phyloP scores from a whole-genome alignment of 2,329 filamentous ascomycete species.

The Fusarium lateritium region DNA sequence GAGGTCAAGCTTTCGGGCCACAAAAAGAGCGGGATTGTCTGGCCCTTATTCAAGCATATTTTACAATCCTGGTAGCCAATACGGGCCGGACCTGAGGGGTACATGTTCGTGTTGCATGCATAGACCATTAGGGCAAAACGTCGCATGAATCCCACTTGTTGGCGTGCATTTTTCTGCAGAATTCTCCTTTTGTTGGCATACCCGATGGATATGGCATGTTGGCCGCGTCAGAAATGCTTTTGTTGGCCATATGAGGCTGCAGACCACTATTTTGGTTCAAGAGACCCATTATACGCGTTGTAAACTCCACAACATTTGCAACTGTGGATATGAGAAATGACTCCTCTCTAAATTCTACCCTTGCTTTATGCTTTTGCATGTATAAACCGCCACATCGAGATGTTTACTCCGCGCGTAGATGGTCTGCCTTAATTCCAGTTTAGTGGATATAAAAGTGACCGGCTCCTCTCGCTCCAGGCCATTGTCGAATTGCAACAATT shows the following conservation, averaged over 20 bases:
- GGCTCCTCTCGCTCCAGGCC: neutral
- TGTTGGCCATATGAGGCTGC: slow-evolving; percentile 33
- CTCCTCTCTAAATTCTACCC: slow-evolving; percentile 22
- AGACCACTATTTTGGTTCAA: slow-evolving; percentile 27
- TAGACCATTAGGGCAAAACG: slow-evolving; percentile 22
- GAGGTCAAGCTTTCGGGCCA: slow-evolving; percentile 26
- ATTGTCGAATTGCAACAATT: slow-evolving; percentile 3
- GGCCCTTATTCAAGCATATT: slow-evolving; percentile 13
- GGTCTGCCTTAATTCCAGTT: slow-evolving; percentile 5
- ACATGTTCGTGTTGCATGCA: slow-evolving; percentile 35
- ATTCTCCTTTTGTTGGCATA: slow-evolving; percentile 21
- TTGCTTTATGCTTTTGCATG: slow-evolving; percentile 27
- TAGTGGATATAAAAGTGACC: slow-evolving; percentile 18
- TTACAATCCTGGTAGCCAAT: slow-evolving; percentile 9
- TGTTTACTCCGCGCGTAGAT: slow-evolving; percentile 9
- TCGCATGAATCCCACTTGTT: slow-evolving; percentile 36
- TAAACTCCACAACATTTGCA: slow-evolving; percentile 19
- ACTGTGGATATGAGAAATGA: slow-evolving; percentile 30
- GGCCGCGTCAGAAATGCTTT: slow-evolving; percentile 29
- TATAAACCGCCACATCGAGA: slow-evolving; percentile 33
- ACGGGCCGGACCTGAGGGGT: slow-evolving; percentile 20
- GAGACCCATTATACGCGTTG: slow-evolving; percentile 25
- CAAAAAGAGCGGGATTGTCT: slow-evolving; percentile 20
- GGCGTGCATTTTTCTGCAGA: slow-evolving; percentile 26
- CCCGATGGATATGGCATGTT: slow-evolving; percentile 27